Evolutionary conservation across 768 basidiomycete genomes (phyloP), one percentile per base, ranked within the genome.

Genomic region (Lactarius psammicola): DNA sequence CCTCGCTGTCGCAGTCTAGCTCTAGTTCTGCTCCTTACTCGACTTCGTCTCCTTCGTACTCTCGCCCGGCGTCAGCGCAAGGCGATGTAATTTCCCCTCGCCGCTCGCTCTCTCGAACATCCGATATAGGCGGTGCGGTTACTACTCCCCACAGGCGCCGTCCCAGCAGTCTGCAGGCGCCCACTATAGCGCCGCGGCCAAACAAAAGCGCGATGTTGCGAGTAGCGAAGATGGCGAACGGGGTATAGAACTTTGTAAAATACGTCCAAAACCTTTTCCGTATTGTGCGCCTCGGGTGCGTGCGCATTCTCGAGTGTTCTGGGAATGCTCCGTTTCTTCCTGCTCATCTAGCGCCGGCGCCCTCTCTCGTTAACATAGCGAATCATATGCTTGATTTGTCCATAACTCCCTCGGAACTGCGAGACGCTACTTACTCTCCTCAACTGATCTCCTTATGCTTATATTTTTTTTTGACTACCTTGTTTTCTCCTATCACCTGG

Each of bases 171-270:
- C 72, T 84, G 53, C 78, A 77, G 59, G 79, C 81, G 1, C 90
- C 92, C 1, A 79, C 81, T 4, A 89, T 92, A 65, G 74, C 75
- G 10, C 92, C 92, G 9, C 80, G 89, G 61, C 83, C 80, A 67
- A 94, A 94, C 75, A 86, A 82, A 74, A 92, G 87, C 70, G 90
- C 92, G 2, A 76, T 84, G 7, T 74, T 94, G 61, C 81, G 91
- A 28, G 84, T 80, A 13, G 87, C 87, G 67, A 92, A 92, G 78
- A 80, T 84, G 77, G 87, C 83, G 65, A 80, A 54, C 23, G 67
- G 63, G 23, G 60, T 36, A 44, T 67, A 33, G 4, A 18, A 36
- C 18, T 23, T 26, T 26, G 26, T 26, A 49, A 49, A 26, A 23
- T 49, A 49, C n/a, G 40, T 17, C 34, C 34, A 5, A 10, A 8